A percentile compares a stretch with the other conserved stretches of the same genome.
Conservation (phyloP, 148 eudicot species). For the Persicaria maculosa region DNA sequence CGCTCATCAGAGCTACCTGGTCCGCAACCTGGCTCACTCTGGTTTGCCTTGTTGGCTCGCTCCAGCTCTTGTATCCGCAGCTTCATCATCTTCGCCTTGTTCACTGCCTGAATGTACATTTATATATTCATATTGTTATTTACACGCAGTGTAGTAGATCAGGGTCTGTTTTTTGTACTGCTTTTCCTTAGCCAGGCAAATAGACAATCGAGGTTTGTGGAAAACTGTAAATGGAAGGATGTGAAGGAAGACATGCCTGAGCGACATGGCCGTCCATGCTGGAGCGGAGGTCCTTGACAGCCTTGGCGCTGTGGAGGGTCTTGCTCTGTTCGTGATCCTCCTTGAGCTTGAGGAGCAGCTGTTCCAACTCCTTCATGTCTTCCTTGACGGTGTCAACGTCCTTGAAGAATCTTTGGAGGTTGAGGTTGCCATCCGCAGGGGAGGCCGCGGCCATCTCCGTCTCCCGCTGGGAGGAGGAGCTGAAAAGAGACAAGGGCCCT, state of each 20-base stretch:
- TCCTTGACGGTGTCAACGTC: conserved; percentile 68
- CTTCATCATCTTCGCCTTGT: neutral
- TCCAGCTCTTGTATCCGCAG: conserved; percentile 38
- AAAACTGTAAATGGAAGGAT: neutral
- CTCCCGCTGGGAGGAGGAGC: conserved; percentile 11
- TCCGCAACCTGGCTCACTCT: conserved; percentile 62
- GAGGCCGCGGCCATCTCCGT: conserved; percentile 17
- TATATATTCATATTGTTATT: too few species aligned
- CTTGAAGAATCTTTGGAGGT: conserved; percentile 68
- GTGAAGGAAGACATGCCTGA: conserved; percentile 26
- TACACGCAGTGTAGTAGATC: too few species aligned
- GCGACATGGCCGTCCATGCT: conserved; percentile 69
- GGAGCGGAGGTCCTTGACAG: conserved; percentile 46
- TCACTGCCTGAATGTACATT: too few species aligned
- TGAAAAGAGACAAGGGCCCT: conserved; percentile 31
- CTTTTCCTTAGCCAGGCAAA: too few species aligned
- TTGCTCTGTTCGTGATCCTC: conserved; percentile 59
- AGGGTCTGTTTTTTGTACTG: too few species aligned
- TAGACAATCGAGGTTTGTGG: too few species aligned
- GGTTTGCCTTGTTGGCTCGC: conserved; percentile 59
- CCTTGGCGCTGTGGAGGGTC: conserved; percentile 49
- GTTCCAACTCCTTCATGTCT: conserved; percentile 49
- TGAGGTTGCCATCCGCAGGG: conserved; percentile 21
- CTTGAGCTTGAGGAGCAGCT: conserved; percentile 31
- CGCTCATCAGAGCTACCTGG: conserved; percentile 82